A percentile compares a stretch with the other conserved stretches of the same genome.
These are phyloP conservation scores for Raddia distichophylla DNA, from an alignment of 176 grass and related monocot species.

Conservation along the genomic window DNA sequence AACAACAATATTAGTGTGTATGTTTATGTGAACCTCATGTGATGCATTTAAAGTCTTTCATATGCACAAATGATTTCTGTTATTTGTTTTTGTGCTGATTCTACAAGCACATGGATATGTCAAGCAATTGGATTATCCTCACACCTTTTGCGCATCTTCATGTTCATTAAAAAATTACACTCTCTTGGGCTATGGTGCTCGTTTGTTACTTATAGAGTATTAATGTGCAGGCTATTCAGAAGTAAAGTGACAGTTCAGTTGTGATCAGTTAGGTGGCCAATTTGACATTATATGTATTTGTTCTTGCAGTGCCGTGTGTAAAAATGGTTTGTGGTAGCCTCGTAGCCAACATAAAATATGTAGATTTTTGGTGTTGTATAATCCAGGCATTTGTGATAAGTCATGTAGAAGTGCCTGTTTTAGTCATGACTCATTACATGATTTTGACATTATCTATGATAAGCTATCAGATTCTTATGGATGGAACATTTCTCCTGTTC, in stretches of 20 bases:
- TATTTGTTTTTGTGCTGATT: neutral
- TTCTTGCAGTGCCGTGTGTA: slow-evolving; percentile 11
- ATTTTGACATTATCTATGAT: neutral
- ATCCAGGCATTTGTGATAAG: slow-evolving; percentile 24
- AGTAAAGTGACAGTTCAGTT: slow-evolving; percentile 11
- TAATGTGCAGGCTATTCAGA: slow-evolving; percentile 2
- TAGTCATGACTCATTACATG: neutral
- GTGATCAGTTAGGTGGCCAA: neutral
- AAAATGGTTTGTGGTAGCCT: slow-evolving; percentile 5
- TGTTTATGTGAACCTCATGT: slow-evolving; percentile 36
- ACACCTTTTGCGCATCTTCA: neutral
- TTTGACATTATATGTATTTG: slow-evolving; percentile 18
- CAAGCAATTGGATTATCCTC: neutral
- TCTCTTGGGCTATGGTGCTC: slow-evolving; percentile 4
- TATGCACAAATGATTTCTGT: neutral
- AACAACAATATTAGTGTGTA: slow-evolving; percentile 89
- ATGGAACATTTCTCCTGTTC: neutral
- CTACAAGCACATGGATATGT: neutral
- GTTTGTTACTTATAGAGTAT: neutral
- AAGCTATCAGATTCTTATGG: neutral
- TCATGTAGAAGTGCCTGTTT: slow-evolving; percentile 12
- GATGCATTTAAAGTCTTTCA: slow-evolving; percentile 6
- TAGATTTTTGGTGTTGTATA: slow-evolving; percentile 10
- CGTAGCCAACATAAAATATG: neutral
- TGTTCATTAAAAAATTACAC: neutral